phyloP scores from a whole-genome alignment of 2,329 filamentous ascomycete species.

The Arthrobotrys megalospora region DNA sequence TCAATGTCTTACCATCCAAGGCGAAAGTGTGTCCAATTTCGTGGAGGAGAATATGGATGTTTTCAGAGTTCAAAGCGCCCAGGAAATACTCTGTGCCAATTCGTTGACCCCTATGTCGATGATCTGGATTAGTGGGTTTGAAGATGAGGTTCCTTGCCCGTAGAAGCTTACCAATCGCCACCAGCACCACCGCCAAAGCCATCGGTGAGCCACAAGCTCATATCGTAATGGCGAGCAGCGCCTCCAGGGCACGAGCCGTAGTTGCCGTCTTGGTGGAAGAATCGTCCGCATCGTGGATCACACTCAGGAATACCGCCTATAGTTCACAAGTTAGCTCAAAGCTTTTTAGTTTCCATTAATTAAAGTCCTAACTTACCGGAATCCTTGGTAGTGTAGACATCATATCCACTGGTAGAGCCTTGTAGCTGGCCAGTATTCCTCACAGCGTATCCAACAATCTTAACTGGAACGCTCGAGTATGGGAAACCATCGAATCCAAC shows the following conservation, averaged over 20 bases:
- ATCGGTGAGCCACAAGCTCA: slow-evolving; percentile 71
- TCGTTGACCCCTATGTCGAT: slow-evolving; percentile 66
- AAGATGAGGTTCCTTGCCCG: neutral
- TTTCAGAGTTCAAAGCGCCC: slow-evolving; percentile 66
- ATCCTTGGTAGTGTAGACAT: slow-evolving; percentile 69
- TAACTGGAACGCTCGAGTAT: slow-evolving; percentile 67
- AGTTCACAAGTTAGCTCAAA: neutral
- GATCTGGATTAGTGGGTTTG: neutral
- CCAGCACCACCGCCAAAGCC: slow-evolving; percentile 69
- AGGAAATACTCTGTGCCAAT: slow-evolving; percentile 70
- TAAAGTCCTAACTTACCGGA: slow-evolving; percentile 60
- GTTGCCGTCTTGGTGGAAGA: slow-evolving; percentile 69
- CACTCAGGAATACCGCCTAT: slow-evolving; percentile 68
- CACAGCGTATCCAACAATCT: slow-evolving; percentile 70
- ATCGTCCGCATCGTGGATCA: slow-evolving; percentile 68
- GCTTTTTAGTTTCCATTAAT: neutral
- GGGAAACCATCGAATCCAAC: slow-evolving; percentile 70
- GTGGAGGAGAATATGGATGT: slow-evolving; percentile 70
- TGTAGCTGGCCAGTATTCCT: slow-evolving; percentile 67
- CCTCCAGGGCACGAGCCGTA: slow-evolving; percentile 68
- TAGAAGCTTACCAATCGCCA: slow-evolving; percentile 67
- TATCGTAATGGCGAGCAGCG: slow-evolving; percentile 68
- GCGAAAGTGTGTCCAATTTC: slow-evolving; percentile 70
- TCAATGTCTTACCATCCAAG: slow-evolving; percentile 65
- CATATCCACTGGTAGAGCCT: slow-evolving; percentile 66